Base-by-base conservation (phyloP, 2,329 filamentous ascomycete genomes). In the Fusarium papillatum region DNA sequence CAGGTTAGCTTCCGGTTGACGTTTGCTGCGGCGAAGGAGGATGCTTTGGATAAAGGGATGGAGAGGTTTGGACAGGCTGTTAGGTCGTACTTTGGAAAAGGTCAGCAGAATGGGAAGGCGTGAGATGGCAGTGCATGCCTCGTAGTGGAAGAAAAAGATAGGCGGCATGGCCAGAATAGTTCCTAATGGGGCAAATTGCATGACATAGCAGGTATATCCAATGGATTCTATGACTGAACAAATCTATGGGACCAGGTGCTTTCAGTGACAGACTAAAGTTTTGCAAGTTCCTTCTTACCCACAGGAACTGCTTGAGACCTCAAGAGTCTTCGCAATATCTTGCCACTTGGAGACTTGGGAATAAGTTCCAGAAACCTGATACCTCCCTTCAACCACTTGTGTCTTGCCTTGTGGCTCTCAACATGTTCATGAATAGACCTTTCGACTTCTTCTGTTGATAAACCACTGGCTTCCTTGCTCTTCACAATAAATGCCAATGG, bases 321-420 rank as follows among this genome's bases (percentile, higher is more conserved):
- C 65, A 75, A 31, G 2, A 75, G 17, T 1, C 73, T 60, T 10
- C 73, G 64, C 5, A 75, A 4, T 60, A 95, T 94, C 89, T 95
- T 95, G 19, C 94, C 93, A 78, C 90, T 93, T 0, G 93, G 89
- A 80, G 90, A 93, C 87, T 95, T 95, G 7, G 94, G 94, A 31
- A 95, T 90, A 43, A 86, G 87, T 60, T 93, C 90, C 14, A 93
- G 84, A 72, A 94, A 93, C 79, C 91, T 89, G 5, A 94, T 84
- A 0, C 86, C 89, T 68, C 90, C 92, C 78, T 89, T 90, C 71
- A 94, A 85, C 87, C 90, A 92, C 85, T 94, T 94, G 80, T 94
- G 90, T 36, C 89, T 86, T 0, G 93, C 91, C 82, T 95, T 93
- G 81, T 91, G 92, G 34, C 90, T 86, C 80, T 90, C 87, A 4